A percentile compares a stretch with the other conserved stretches of the same genome.
Evolutionary conservation across 768 basidiomycete genomes (phyloP).

Genomic region (Tylopilus vinaceipallidus): DNA sequence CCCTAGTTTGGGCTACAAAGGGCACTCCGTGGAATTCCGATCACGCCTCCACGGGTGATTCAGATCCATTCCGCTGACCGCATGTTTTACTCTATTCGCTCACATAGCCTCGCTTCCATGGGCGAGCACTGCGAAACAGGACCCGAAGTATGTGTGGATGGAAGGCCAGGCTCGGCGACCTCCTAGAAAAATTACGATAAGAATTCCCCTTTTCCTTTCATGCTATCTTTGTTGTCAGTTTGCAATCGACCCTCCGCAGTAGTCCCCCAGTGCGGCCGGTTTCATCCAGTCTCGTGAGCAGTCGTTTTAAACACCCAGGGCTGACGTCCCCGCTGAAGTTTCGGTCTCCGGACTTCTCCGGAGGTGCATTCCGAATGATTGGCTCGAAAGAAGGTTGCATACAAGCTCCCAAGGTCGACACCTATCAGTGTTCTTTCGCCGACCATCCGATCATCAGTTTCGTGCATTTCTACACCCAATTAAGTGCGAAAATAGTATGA

Average conservation of each 20-base stretch:
- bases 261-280: conserved; percentile 5
- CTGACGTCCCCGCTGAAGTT: background rate
- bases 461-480: background rate
- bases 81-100: conserved; percentile 13
- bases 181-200: conserved; percentile 6
- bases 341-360: background rate
- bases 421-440: conserved; percentile 8
- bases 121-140: conserved; percentile 20
- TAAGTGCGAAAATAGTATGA: conserved; percentile 1
- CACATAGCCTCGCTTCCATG: conserved; percentile 20
- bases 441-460: conserved; percentile 10
- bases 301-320: background rate
- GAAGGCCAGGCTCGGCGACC: conserved; percentile 13
- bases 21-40: conserved; percentile 26
- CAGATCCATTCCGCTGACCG: conserved; percentile 2
- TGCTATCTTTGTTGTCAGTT: conserved; percentile 1
- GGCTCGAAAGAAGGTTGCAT: conserved; percentile 10
- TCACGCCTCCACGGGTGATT: conserved; percentile 7
- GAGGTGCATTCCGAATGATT: background rate
- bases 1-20: conserved; percentile 2
- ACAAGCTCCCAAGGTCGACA: conserved; percentile 4
- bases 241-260: background rate
- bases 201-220: conserved; percentile 2
- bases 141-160: conserved; percentile 20
- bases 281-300: conserved; percentile 7